These are phyloP conservation scores for Aplosporella prunicola DNA, from an alignment of 2,329 filamentous ascomycete species.

Conservation along the genomic window DNA sequence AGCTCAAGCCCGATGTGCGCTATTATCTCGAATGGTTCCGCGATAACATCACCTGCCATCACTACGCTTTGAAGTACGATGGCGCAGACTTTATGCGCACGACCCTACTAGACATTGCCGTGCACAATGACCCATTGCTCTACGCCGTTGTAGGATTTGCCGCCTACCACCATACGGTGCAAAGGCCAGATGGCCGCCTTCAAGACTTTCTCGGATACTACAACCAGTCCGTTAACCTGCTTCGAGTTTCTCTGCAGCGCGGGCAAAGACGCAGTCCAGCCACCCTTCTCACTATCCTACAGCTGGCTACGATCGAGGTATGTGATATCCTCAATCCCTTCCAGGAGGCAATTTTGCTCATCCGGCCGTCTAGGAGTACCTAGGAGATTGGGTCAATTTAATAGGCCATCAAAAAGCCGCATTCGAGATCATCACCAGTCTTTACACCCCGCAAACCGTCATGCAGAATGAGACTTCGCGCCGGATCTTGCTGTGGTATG, in stretches of 20 bases:
- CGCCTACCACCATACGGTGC: slow-evolving; percentile 73
- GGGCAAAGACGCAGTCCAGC: slow-evolving; percentile 62
- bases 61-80: slow-evolving; percentile 71
- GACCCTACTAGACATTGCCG: slow-evolving; percentile 60
- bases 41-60: slow-evolving; percentile 67
- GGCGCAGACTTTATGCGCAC: slow-evolving; percentile 63
- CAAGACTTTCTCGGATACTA: slow-evolving; percentile 82
- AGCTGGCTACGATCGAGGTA: slow-evolving; percentile 90
- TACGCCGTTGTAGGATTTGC: slow-evolving; percentile 83
- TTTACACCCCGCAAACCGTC: slow-evolving; percentile 69
- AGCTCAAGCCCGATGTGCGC: slow-evolving; percentile 59
- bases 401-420: slow-evolving; percentile 89
- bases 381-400: slow-evolving; percentile 92
- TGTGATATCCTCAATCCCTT: slow-evolving; percentile 14
- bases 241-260: slow-evolving; percentile 62
- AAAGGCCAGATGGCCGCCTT: slow-evolving; percentile 61
- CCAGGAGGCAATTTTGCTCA: slow-evolving; percentile 9
- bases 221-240: slow-evolving; percentile 71
- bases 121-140: slow-evolving; percentile 70
- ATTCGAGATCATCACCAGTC: slow-evolving; percentile 63
- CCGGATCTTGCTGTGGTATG: slow-evolving; percentile 79
- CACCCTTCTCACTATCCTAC: slow-evolving; percentile 77
- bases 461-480: slow-evolving; percentile 61
- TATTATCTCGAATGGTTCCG: slow-evolving; percentile 72
- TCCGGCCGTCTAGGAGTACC: slow-evolving; percentile 58